Conservation (phyloP, 225 moss, liverwort and hornwort genomes). For the Thuidium tamariscinum region DNA sequence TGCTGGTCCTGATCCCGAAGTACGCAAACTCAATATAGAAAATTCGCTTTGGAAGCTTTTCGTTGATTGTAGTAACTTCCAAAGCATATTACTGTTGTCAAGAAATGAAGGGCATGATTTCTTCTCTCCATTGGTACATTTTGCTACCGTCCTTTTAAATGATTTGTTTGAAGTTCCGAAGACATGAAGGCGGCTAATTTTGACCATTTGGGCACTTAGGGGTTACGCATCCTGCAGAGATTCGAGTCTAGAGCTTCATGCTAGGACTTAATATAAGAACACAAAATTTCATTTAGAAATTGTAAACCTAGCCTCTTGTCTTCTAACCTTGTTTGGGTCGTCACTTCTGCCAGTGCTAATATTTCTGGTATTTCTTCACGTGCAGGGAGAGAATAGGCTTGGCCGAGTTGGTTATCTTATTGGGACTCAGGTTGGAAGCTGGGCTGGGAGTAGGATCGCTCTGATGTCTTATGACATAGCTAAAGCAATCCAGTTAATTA, state of each 20-base stretch:
- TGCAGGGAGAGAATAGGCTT: constrained; percentile 32
- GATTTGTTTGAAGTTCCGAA: background rate
- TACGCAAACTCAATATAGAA: background rate
- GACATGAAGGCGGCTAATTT: background rate
- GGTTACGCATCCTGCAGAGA: background rate
- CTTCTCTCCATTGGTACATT: background rate
- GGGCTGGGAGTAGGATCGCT: constrained; percentile 78
- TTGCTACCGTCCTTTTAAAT: background rate
- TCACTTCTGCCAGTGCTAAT: background rate
- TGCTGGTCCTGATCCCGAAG: background rate
- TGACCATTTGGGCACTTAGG: background rate
- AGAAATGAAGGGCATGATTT: background rate
- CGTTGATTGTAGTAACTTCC: background rate
- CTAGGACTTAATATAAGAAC: background rate
- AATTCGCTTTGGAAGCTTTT: background rate
- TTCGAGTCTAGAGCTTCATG: background rate
- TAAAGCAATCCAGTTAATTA: constrained; percentile 58
- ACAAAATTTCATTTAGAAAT: background rate
- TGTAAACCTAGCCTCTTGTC: background rate
- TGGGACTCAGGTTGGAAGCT: constrained; percentile 69
- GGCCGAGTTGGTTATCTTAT: constrained; percentile 62
- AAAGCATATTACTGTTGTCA: background rate
- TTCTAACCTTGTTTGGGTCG: background rate
- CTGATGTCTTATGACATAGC: constrained; percentile 76
- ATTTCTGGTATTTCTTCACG: background rate